Evolutionary conservation across 257 asterid genomes (phyloP), one percentile per base, ranked within the genome.

Genomic region (Capsicum pubescens): DNA sequence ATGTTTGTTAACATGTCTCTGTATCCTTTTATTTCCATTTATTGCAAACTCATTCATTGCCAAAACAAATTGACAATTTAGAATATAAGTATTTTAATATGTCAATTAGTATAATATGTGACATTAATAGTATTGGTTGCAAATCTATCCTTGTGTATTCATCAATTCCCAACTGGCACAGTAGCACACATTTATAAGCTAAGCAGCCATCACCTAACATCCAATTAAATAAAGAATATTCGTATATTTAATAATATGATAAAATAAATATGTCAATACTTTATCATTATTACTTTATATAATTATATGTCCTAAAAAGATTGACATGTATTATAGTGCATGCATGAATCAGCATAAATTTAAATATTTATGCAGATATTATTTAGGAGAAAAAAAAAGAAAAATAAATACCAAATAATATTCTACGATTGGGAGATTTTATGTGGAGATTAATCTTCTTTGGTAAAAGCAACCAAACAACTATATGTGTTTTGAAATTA

Each of bases 41-140:
- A 76, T 52, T 76, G 8, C 81, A 54, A 76, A 54, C 60, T 52
- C 21, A 76, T 76, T 76, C 6, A 77, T 52, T 77, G 64, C 48
- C 64, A 13, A 52, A 76, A 36, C 26, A 52, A 77, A 77, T 52
- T 26, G 50, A 54, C 64, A 77, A 54, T 76, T 76, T 69, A 69
- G 55, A 39, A 16, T 69, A 69, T 8, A 1, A n/a, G 15, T 14
- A 14, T 61, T 61, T 61, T 1, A 14, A 67, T 67, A 67, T 66
- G 16, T 32, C 9, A 21, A 63, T 63, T 61, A 63, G 10, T 63
- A 21, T 63, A 21, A 63, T 10, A 2, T 44, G 36, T 71, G 57
- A n/a, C 36, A 44, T 42, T 16, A 67, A 15, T 36, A 36, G 2
- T 36, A 8, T 8, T 54, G 81, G 81, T 48, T 3, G 42, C 81